Base-by-base conservation (phyloP, 352 stramenopile species). In the Phytopythium chamaehyphon region DNA sequence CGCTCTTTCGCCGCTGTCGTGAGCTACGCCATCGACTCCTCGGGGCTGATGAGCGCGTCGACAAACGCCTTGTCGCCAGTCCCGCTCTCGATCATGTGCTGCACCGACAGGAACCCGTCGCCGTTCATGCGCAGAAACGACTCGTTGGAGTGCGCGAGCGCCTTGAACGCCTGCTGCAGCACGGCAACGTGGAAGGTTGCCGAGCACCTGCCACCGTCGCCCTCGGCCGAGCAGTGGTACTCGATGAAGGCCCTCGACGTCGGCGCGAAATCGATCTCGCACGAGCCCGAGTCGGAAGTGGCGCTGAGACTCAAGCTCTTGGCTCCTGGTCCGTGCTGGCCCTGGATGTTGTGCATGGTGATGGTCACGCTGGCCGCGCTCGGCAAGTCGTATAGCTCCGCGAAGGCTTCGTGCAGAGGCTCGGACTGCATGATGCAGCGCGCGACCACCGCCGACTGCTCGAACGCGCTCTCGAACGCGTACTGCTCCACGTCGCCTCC, bases 341-440 rank as follows among this genome's bases (percentile, higher is more conserved):
- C 9, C 14, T 60, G 37, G 21, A 59, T 43, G 42, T 66, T 61
- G 35, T 69, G 59, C 84, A 94, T 91, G 51, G 73, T 52, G 51
- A 94, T 86, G 10, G 67, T 89, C 35, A 94, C 82, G 33, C 67
- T 78, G 19, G 79, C 84, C n/a, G 78, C 84, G 55, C 76, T 90
- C 18, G 84, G 84, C 39, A 94, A 64, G 55, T 92, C 84, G 47
- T 92, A 88, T 33, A 94, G 74, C 70, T 94, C 84, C 0, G 74
- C 70, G 45, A 89, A 92, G 6, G 82, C 84, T 21, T 94, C 84
- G 45, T 84, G 82, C 26, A 94, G 66, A 21, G 82, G 78, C 47
- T 87, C 68, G 6, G 81, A 92, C 62, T 90, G 76, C 39, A 94
- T 91, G 54, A 94, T 94, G 40, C 83, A 90, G 11, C 80, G 75